Evolutionary conservation across 495 filamentous ascomycete genomes (phyloP).

Genomic region (Daldinia bambusicola): DNA sequence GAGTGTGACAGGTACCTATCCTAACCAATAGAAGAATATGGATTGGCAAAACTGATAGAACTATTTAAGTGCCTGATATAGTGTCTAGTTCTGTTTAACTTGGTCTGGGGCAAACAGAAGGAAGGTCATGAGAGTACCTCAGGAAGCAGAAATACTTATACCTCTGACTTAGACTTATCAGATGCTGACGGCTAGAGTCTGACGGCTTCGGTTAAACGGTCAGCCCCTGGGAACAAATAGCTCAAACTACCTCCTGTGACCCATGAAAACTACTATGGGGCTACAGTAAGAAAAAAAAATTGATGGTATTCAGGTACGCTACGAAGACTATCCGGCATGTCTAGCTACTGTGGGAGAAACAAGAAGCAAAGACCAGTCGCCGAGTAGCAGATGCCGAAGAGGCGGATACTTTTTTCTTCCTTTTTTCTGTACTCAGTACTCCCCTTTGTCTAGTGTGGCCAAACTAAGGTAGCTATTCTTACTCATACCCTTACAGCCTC

Average conservation of each 20-base stretch:
- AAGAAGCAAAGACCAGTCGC: constrained; percentile 23
- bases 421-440: constrained; percentile 7
- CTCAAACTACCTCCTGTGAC: constrained; percentile 9
- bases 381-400: constrained; percentile 27
- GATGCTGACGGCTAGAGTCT: constrained; percentile 21
- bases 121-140: constrained; percentile 16
- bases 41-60: constrained; percentile 17
- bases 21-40: constrained; percentile 16
- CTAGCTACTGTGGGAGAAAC: neutral
- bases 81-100: constrained; percentile 11
- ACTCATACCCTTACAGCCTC: constrained; percentile 43
- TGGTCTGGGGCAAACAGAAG: constrained; percentile 17
- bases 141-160: constrained; percentile 42
- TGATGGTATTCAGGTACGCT: constrained; percentile 1
- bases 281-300: neutral
- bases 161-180: constrained; percentile 14
- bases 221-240: constrained; percentile 27
- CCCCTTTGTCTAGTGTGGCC: constrained; percentile 25
- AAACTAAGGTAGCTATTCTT: constrained; percentile 30
- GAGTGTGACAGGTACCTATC: constrained; percentile 2
- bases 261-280: constrained; percentile 1
- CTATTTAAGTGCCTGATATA: constrained; percentile 11
- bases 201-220: constrained; percentile 5
- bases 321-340: constrained; percentile 27
- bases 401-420: constrained; percentile 18